These are phyloP conservation scores for Aspergillus panamensis DNA, from an alignment of 495 filamentous ascomycete species.

Conservation along the genomic window DNA sequence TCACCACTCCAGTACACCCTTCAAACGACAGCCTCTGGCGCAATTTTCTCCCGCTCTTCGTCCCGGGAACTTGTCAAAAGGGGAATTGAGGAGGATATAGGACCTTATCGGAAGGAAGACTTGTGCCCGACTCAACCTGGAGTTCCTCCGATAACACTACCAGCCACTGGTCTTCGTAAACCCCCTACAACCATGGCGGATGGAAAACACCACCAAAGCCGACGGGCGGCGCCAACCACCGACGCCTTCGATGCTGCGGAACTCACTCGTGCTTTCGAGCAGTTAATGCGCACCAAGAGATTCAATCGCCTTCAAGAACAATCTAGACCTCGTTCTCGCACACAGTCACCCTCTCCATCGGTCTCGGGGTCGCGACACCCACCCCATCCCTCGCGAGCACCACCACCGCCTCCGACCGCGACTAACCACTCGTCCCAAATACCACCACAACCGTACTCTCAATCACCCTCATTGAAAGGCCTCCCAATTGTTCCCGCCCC, in stretches of 20 bases:
- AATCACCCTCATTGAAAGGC: slow-evolving; percentile 60
- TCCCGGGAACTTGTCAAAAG: neutral
- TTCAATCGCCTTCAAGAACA: slow-evolving; percentile 68
- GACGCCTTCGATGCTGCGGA: slow-evolving; percentile 45
- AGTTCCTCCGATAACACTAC: slow-evolving; percentile 9
- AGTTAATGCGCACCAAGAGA: slow-evolving; percentile 70
- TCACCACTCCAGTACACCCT: slow-evolving; percentile 13
- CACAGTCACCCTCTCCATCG: slow-evolving; percentile 42
- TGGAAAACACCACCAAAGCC: slow-evolving; percentile 33
- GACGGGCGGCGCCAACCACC: slow-evolving; percentile 30
- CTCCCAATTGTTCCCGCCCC: slow-evolving; percentile 78
- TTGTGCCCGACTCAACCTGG: slow-evolving; percentile 17
- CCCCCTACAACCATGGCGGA: slow-evolving; percentile 39
- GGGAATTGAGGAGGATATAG: neutral
- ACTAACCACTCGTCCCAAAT: slow-evolving; percentile 29
- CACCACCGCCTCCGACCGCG: slow-evolving; percentile 36
- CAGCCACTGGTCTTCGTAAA: slow-evolving; percentile 21
- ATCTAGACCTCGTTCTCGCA: slow-evolving; percentile 54
- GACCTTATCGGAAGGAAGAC: neutral
- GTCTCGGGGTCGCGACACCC: slow-evolving; percentile 20
- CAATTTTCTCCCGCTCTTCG: neutral
- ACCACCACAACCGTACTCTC: slow-evolving; percentile 54
- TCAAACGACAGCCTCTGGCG: slow-evolving; percentile 1
- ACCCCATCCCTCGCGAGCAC: slow-evolving; percentile 42
- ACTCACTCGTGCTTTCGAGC: slow-evolving; percentile 67